A percentile compares a stretch with the other conserved stretches of the same genome.
phyloP scores from a whole-genome alignment of 2,329 filamentous ascomycete species.

The Colletotrichum sp. region DNA sequence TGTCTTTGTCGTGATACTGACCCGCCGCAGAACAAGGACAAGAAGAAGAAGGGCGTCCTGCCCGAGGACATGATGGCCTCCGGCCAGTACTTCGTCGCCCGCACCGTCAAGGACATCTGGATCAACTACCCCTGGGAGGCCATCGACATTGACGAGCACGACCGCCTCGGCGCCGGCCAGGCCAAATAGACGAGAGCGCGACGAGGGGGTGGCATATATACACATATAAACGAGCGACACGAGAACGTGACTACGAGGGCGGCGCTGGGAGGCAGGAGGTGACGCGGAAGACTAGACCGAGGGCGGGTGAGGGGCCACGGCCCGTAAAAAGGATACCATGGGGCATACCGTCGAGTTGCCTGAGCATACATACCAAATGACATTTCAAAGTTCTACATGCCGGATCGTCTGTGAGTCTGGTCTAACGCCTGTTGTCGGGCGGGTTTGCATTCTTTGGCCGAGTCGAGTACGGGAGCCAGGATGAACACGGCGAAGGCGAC shows the following conservation, averaged over 20 bases:
- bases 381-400: slow-evolving; percentile 1
- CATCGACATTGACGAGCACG: slow-evolving; percentile 90
- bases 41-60: slow-evolving; percentile 88
- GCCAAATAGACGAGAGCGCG: slow-evolving; percentile 25
- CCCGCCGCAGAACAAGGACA: slow-evolving; percentile 80
- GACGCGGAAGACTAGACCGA: not conserved
- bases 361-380: slow-evolving; percentile 17
- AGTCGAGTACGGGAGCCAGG: not conserved
- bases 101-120: slow-evolving; percentile 93
- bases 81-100: slow-evolving; percentile 81
- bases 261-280: not conserved
- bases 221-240: not conserved
- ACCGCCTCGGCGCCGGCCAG: slow-evolving; percentile 66
- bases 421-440: not conserved
- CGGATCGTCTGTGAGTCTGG: not conserved
- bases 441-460: not conserved
- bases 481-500: not conserved
- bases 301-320: not conserved
- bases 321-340: slow-evolving; percentile 14
- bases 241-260: not conserved
- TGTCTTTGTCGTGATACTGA: no score
- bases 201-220: slow-evolving; percentile 18
- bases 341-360: slow-evolving; percentile 11
- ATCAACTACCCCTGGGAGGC: slow-evolving; percentile 99
- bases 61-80: slow-evolving; percentile 77